Conservation (phyloP, 2,329 filamentous ascomycete genomes). For the Penicillium nordicum region DNA sequence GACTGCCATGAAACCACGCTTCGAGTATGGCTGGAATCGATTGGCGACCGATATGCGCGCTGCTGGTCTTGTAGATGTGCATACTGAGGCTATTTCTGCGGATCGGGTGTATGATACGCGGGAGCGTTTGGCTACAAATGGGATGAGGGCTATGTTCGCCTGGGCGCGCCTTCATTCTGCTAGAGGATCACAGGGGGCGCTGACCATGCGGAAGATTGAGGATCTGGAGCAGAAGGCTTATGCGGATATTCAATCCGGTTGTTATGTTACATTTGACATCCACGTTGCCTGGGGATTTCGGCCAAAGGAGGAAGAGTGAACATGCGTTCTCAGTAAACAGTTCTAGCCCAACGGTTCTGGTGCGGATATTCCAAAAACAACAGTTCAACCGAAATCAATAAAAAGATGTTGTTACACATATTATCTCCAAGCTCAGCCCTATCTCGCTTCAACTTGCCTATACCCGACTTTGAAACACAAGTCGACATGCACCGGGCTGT, state of each 20-base stretch:
- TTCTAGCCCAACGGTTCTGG: not conserved
- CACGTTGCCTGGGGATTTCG: slow-evolving; percentile 7
- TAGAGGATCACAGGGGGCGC: not conserved
- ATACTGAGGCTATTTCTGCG: not conserved
- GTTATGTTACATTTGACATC: slow-evolving; percentile 11
- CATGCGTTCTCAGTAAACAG: not conserved
- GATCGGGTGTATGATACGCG: slow-evolving; percentile 1
- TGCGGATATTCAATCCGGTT: slow-evolving; percentile 10
- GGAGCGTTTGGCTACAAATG: not conserved
- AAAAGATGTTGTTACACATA: not conserved
- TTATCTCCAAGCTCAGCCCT: not conserved
- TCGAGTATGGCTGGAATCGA: not conserved
- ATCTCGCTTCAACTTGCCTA: not conserved
- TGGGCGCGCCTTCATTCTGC: not conserved
- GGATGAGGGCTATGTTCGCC: not conserved
- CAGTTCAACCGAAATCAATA: not conserved
- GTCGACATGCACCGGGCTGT: not conserved
- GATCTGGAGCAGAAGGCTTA: slow-evolving; percentile 3
- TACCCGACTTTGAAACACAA: not conserved
- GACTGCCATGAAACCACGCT: not conserved
- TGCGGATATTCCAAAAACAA: not conserved
- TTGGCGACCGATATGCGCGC: not conserved
- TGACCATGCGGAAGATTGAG: not conserved
- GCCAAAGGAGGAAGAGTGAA: not conserved
- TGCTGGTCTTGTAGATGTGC: not conserved